Evolutionary conservation across 1,284 basidiomycete species (phyloP).

Genomic region (Vanrija humicola): DNA sequence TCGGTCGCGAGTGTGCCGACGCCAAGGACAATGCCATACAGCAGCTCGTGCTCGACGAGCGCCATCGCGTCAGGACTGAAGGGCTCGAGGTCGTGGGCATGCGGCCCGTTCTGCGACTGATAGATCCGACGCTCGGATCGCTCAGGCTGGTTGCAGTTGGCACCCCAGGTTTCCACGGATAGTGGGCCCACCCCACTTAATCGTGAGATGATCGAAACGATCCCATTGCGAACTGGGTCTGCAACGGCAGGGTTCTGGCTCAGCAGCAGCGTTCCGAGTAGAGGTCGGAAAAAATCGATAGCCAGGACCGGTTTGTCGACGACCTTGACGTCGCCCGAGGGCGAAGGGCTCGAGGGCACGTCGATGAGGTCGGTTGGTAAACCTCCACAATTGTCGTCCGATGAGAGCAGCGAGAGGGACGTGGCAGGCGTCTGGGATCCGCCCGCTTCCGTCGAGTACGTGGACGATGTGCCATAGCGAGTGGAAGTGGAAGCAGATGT

Average conservation of each 20-base stretch:
- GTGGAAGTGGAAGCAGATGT: no score
- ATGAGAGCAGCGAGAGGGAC: constrained; percentile 11
- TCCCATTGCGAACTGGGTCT: constrained; percentile 66
- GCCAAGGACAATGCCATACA: constrained; percentile 79
- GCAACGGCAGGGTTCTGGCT: constrained; percentile 72
- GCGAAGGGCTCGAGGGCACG: no score
- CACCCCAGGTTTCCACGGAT: constrained; percentile 38
- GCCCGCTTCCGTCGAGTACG: neutral
- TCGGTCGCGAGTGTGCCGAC: constrained; percentile 70
- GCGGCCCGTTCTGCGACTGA: constrained; percentile 44
- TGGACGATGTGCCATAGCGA: neutral
- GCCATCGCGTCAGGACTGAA: constrained; percentile 59
- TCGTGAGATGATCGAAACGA: constrained; percentile 70
- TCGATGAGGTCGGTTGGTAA: no score
- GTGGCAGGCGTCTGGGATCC: constrained; percentile 12
- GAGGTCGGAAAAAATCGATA: constrained; percentile 83
- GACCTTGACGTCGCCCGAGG: neutral
- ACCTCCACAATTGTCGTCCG: neutral
- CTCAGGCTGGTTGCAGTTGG: constrained; percentile 2
- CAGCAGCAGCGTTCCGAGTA: constrained; percentile 81
- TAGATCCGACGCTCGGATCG: constrained; percentile 32
- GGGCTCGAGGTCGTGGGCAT: constrained; percentile 45
- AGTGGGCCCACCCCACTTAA: constrained; percentile 33
- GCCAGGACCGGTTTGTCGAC: constrained; percentile 57
- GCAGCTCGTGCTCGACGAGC: constrained; percentile 71